Evolutionary conservation across 345 rosid species (phyloP).

Genomic region (Lumnitzera littorea): DNA sequence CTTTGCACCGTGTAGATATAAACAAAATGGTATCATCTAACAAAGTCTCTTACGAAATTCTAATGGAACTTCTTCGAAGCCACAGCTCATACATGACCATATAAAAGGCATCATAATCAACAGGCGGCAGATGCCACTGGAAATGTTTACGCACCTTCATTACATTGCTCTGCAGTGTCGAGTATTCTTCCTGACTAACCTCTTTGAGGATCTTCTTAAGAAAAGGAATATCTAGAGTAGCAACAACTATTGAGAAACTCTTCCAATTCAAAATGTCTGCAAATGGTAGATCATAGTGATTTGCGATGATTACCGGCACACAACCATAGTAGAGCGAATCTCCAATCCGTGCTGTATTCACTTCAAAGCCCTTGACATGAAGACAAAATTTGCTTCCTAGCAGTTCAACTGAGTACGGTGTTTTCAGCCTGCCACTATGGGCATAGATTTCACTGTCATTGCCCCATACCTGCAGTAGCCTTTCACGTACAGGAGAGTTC

Average conservation of each 20-base stretch:
- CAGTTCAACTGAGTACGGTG: constrained; percentile 44
- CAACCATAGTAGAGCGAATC: constrained; percentile 48
- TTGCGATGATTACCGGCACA: constrained; percentile 46
- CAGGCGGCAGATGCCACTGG: constrained; percentile 36
- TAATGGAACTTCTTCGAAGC: constrained; percentile 36
- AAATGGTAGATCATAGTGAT: constrained; percentile 53
- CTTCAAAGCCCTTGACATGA: constrained; percentile 65
- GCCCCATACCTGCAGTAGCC: constrained; percentile 39
- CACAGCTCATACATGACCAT: constrained; percentile 53
- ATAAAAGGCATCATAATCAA: constrained; percentile 41
- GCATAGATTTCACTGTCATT: constrained; percentile 45
- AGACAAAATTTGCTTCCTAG: constrained; percentile 54
- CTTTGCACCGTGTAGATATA: too few species aligned
- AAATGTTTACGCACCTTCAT: constrained; percentile 47
- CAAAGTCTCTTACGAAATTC: constrained; percentile 7
- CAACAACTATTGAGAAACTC: constrained; percentile 37
- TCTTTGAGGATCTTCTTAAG: constrained; percentile 38
- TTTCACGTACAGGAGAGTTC: constrained; percentile 49
- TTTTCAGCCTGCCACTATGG: constrained; percentile 38
- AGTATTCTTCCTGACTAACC: constrained; percentile 18
- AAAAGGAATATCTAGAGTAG: constrained; percentile 40
- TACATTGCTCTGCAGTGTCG: constrained; percentile 23
- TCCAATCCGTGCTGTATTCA: constrained; percentile 51
- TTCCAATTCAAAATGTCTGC: constrained; percentile 45
- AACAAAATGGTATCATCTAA: too few species aligned